Percentiles rank a stretch among this genome's conserved stretches.
These are phyloP conservation scores for Theobroma grandiflorum DNA, from an alignment of 441 rosid species.

Conservation along the genomic window DNA sequence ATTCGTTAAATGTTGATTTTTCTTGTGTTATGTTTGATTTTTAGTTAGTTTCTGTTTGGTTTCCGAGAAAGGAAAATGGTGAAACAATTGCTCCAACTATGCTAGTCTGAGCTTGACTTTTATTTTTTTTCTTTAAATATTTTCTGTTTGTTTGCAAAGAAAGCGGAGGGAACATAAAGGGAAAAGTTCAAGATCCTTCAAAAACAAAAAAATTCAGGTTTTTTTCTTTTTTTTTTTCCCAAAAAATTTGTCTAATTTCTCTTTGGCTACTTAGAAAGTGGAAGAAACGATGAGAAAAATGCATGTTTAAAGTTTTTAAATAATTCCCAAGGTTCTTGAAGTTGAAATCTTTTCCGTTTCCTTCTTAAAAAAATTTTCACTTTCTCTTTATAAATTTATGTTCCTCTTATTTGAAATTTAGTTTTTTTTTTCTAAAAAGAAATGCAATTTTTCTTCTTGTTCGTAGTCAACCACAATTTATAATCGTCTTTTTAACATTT, in stretches of 20 bases:
- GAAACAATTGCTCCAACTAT: not conserved
- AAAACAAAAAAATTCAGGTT: not conserved
- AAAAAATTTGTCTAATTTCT: not conserved
- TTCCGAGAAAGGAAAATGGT: not conserved
- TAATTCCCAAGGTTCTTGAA: not conserved
- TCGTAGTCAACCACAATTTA: no score
- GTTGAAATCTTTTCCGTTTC: not conserved
- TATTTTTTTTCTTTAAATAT: not conserved
- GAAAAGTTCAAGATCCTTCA: not conserved
- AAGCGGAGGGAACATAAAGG: constrained; percentile 11
- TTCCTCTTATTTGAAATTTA: not conserved
- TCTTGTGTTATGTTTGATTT: not conserved
- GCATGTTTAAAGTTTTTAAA: not conserved
- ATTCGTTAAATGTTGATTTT: not conserved
- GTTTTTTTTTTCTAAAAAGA: not conserved
- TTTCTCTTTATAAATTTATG: not conserved
- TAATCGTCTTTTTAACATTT: no score
- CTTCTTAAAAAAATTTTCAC: not conserved
- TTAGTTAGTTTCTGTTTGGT: not conserved
- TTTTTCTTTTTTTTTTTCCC: not conserved
- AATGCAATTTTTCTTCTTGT: no score
- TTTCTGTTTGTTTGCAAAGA: not conserved
- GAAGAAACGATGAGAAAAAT: constrained; percentile 15
- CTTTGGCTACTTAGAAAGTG: not conserved
- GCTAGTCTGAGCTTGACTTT: not conserved